These are phyloP conservation scores for Pseudogymnoascus sp. DNA, from an alignment of 2,329 filamentous ascomycete species.

Conservation along the genomic window DNA sequence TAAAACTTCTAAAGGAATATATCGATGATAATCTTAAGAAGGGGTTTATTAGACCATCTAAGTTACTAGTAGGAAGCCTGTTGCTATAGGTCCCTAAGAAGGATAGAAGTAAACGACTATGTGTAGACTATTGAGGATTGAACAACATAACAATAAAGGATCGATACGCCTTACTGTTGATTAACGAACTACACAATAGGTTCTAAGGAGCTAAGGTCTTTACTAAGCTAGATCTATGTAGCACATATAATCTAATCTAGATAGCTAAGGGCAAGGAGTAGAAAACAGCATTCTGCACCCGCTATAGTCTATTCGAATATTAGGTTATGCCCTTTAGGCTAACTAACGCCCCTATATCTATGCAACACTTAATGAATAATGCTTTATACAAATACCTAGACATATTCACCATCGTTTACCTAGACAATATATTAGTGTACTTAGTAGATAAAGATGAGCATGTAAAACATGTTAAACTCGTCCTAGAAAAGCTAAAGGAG, in stretches of 20 bases:
- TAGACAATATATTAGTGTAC: slow-evolving; percentile 28
- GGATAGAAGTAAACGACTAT: slow-evolving; percentile 24
- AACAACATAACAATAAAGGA: slow-evolving; percentile 31
- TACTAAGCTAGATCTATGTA: slow-evolving; percentile 28
- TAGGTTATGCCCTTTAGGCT: slow-evolving; percentile 25
- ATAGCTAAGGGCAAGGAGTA: slow-evolving; percentile 28
- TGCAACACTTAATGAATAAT: slow-evolving; percentile 25
- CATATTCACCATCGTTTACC: slow-evolving; percentile 18
- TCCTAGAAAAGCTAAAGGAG: slow-evolving; percentile 7
- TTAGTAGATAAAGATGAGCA: slow-evolving; percentile 14
- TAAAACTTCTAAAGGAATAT: slow-evolving; percentile 16
- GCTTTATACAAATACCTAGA: slow-evolving; percentile 11
- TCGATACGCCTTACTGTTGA: slow-evolving; percentile 25
- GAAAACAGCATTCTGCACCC: slow-evolving; percentile 29
- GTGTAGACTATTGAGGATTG: slow-evolving; percentile 29
- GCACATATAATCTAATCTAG: slow-evolving; percentile 27
- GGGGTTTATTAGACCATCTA: slow-evolving; percentile 17
- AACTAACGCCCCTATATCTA: slow-evolving; percentile 17
- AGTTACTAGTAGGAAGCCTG: slow-evolving; percentile 15
- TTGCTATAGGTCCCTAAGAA: slow-evolving; percentile 29
- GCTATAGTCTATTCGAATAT: slow-evolving; percentile 29
- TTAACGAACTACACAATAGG: slow-evolving; percentile 25
- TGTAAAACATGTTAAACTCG: slow-evolving; percentile 11
- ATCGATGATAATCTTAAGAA: slow-evolving; percentile 16
- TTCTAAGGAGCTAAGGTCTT: slow-evolving; percentile 22